phyloP scores from a whole-genome alignment of 768 basidiomycete genomes.

The Russula sp. region DNA sequence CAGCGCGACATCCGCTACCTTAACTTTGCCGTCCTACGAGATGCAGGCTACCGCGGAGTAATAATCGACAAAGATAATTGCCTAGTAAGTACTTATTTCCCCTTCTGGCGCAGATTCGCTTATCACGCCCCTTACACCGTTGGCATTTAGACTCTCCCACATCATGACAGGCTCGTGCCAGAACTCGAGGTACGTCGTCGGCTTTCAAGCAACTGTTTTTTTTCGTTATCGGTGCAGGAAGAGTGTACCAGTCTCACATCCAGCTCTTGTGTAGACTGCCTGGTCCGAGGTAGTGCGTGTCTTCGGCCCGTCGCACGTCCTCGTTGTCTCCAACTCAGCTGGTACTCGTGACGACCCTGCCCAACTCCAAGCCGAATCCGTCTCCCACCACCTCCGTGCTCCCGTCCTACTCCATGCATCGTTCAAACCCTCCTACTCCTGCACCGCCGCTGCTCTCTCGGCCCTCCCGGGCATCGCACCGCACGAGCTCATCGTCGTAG shows the following conservation, averaged over 20 bases:
- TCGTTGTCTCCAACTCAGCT: conserved; percentile 94
- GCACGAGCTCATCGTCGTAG: conserved; percentile 75
- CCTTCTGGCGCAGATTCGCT: not conserved
- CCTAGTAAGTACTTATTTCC: conserved; percentile 47
- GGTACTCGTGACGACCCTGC: conserved; percentile 76
- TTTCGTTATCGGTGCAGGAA: not conserved
- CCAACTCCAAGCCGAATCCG: conserved; percentile 87
- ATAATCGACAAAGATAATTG: conserved; percentile 99
- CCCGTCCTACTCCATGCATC: conserved; percentile 78
- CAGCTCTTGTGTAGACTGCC: conserved; percentile 46
- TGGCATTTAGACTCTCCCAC: conserved; percentile 68
- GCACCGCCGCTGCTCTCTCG: conserved; percentile 59
- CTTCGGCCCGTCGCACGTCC: conserved; percentile 75
- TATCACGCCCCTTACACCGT: conserved; percentile 50
- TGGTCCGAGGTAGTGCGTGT: conserved; percentile 70
- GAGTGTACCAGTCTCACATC: not conserved
- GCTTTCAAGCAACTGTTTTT: not conserved
- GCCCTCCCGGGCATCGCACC: conserved; percentile 53
- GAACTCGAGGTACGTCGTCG: conserved; percentile 55
- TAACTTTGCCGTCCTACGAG: conserved; percentile 67
- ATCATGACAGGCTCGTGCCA: conserved; percentile 71
- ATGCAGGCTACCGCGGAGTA: conserved; percentile 81
- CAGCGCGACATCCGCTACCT: conserved; percentile 84
- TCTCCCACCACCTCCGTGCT: conserved; percentile 68
- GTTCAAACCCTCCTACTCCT: conserved; percentile 79